Conservation (phyloP, 2,329 filamentous ascomycete genomes). For the Fusarium penzigii region DNA sequence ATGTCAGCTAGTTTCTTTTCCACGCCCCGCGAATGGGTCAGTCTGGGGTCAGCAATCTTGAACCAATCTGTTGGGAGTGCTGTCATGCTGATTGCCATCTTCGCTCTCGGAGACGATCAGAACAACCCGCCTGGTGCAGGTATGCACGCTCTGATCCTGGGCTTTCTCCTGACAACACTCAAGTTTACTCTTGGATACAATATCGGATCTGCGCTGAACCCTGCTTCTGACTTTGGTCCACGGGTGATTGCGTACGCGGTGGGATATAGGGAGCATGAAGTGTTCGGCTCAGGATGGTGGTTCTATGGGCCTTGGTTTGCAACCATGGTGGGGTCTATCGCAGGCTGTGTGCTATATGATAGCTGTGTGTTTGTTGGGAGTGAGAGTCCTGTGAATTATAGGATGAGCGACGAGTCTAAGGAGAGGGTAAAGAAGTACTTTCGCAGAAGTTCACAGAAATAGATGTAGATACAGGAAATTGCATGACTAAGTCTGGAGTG, state of each 20-base stretch:
- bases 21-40: background rate
- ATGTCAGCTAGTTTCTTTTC: slow-evolving; percentile 20
- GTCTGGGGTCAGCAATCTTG: slow-evolving; percentile 21
- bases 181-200: slow-evolving; percentile 40
- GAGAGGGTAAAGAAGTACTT: background rate
- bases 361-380: slow-evolving; percentile 19
- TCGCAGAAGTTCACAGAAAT: background rate
- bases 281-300: slow-evolving; percentile 35
- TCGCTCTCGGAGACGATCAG: slow-evolving; percentile 39
- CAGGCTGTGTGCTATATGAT: slow-evolving; percentile 14
- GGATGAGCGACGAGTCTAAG: background rate
- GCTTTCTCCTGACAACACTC: slow-evolving; percentile 36
- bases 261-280: slow-evolving; percentile 29
- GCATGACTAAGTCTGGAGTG: no score
- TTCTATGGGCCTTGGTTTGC: slow-evolving; percentile 17
- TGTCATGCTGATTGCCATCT: slow-evolving; percentile 38
- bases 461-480: no score
- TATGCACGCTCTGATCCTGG: slow-evolving; percentile 39
- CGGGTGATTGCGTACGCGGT: slow-evolving; percentile 34
- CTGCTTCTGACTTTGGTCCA: slow-evolving; percentile 40
- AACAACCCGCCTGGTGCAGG: slow-evolving; percentile 40
- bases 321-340: slow-evolving; percentile 7
- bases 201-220: slow-evolving; percentile 39
- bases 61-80: slow-evolving; percentile 38
- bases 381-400: slow-evolving; percentile 14